Evolutionary conservation across 2,329 filamentous ascomycete genomes (phyloP).

Genomic region (Emergomyces pasteurianus): DNA sequence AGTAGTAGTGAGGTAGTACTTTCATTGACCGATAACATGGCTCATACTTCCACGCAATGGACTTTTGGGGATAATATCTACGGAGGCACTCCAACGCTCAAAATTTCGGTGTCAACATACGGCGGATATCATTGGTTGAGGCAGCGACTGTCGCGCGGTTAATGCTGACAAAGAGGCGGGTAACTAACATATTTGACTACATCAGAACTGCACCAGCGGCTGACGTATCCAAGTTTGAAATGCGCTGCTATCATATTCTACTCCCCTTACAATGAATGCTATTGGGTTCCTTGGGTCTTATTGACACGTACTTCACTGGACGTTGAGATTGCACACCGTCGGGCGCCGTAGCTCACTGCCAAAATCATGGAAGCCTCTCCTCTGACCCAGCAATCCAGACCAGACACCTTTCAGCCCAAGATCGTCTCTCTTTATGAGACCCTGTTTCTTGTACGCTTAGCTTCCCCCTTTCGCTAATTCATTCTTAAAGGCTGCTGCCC

Average conservation of each 20-base stretch:
- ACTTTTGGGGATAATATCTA: too few species aligned
- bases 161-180: background rate
- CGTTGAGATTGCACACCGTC: background rate
- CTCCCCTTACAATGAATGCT: background rate
- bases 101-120: too few species aligned
- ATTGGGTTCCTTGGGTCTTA: background rate
- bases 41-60: too few species aligned
- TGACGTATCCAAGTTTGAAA: background rate
- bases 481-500: background rate
- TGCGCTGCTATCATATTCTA: background rate
- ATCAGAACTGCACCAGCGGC: background rate
- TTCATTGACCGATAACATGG: too few species aligned
- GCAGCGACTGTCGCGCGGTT: background rate
- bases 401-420: slow-evolving; percentile 86
- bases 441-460: slow-evolving; percentile 50
- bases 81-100: too few species aligned
- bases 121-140: slow-evolving; percentile 8
- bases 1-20: too few species aligned
- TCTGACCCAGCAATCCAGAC: slow-evolving; percentile 80
- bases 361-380: slow-evolving; percentile 74
- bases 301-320: background rate
- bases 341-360: background rate
- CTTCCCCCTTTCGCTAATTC: too few species aligned
- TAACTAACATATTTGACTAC: background rate
- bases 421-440: slow-evolving; percentile 80